These are phyloP conservation scores for Hericium coralloides DNA, from an alignment of 768 basidiomycete genomes.

Conservation along the genomic window DNA sequence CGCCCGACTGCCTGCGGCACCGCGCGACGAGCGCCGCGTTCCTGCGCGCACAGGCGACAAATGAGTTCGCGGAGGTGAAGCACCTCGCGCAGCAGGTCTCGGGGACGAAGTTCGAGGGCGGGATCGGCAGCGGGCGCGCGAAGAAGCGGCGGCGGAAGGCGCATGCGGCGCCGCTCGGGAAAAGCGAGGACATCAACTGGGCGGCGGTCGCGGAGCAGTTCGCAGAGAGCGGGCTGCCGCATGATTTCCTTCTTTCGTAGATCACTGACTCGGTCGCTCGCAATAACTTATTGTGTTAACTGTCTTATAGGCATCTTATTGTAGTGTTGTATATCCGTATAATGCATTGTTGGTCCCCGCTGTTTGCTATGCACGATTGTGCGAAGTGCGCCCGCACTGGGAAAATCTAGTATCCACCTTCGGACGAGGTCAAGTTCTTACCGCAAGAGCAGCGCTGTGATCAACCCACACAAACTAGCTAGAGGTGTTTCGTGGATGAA, in stretches of 20 bases:
- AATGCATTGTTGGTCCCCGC: too few relatives aligned
- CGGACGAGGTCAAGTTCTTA: too few relatives aligned
- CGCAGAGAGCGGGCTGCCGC: conserved; percentile 1
- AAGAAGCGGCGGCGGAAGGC: conserved; percentile 9
- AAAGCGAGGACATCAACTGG: conserved; percentile 3
- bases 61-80: conserved; percentile 63
- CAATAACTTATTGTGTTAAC: too few relatives aligned
- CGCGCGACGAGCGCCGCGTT: conserved; percentile 56
- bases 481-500: too few relatives aligned
- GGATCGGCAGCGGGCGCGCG: conserved; percentile 23
- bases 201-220: conserved; percentile 5
- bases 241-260: background rate
- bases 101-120: conserved; percentile 29
- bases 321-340: too few relatives aligned
- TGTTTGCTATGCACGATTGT: too few relatives aligned
- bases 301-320: too few relatives aligned
- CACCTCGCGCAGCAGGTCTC: conserved; percentile 48
- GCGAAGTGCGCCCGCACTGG: too few relatives aligned
- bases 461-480: too few relatives aligned
- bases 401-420: too few relatives aligned
- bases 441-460: too few relatives aligned
- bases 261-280: too few relatives aligned
- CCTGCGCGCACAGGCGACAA: conserved; percentile 69
- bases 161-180: background rate
- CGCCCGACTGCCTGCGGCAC: conserved; percentile 56